phyloP scores from a whole-genome alignment of 2,329 filamentous ascomycete species.

The Exophiala sp. region DNA sequence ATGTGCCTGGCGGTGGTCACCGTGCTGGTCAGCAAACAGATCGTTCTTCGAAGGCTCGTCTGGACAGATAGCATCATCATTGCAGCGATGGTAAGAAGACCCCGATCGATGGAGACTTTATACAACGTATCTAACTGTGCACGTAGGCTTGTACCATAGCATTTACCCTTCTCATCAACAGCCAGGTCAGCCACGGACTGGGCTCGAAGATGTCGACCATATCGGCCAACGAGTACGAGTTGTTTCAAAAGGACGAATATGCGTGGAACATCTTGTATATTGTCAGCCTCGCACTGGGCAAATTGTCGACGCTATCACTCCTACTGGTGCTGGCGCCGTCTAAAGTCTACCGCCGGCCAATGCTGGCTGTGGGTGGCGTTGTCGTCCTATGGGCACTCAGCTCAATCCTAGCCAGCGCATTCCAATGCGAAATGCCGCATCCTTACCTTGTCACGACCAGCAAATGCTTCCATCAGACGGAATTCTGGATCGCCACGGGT shows the following conservation, averaged over 20 bases:
- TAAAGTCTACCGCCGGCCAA: slow-evolving; percentile 14
- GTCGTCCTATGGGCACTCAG: slow-evolving; percentile 21
- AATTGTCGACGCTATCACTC: slow-evolving; percentile 11
- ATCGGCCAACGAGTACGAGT: slow-evolving; percentile 4
- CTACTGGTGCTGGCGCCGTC: slow-evolving; percentile 14
- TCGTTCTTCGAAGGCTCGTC: slow-evolving; percentile 22
- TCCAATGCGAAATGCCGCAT: slow-evolving; percentile 26
- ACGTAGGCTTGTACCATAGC: slow-evolving; percentile 1
- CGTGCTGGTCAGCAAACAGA: slow-evolving; percentile 24
- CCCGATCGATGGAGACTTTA: background rate
- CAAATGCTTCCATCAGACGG: slow-evolving; percentile 23
- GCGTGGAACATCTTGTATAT: slow-evolving; percentile 26
- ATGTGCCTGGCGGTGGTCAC: slow-evolving; percentile 20
- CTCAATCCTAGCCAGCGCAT: slow-evolving; percentile 21
- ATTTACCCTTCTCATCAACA: slow-evolving; percentile 25
- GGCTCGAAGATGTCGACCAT: slow-evolving; percentile 17
- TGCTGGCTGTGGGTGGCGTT: slow-evolving; percentile 14
- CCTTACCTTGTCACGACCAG: slow-evolving; percentile 16
- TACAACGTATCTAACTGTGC: no score
- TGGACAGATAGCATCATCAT: slow-evolving; percentile 24
- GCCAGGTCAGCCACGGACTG: slow-evolving; percentile 24
- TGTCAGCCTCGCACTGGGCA: slow-evolving; percentile 9
- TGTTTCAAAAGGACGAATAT: slow-evolving; percentile 25
- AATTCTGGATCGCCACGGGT: slow-evolving; percentile 23
- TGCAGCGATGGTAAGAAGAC: slow-evolving; percentile 20